phyloP scores from a whole-genome alignment of 1,139 yeast genomes.

The Taphrina betulina region DNA sequence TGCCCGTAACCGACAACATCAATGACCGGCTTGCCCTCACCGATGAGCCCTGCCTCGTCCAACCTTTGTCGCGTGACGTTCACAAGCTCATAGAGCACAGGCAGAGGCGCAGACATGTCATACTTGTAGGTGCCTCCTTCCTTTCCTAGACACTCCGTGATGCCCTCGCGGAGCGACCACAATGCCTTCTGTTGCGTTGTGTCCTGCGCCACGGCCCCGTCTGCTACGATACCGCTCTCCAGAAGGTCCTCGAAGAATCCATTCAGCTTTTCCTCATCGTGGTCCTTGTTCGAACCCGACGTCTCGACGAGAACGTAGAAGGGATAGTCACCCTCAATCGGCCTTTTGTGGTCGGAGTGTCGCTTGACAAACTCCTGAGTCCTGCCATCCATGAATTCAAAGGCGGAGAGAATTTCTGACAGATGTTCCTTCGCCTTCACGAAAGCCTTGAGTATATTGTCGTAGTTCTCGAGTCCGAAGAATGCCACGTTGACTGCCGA shows the following conservation, averaged over 20 bases:
- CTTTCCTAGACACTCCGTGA: slow-evolving; percentile 82
- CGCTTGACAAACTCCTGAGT: slow-evolving; percentile 66
- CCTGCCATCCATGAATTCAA: slow-evolving; percentile 86
- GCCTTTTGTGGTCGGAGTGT: slow-evolving; percentile 56
- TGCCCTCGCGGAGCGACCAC: slow-evolving; percentile 94
- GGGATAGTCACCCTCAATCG: slow-evolving; percentile 77
- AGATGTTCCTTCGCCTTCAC: slow-evolving; percentile 74
- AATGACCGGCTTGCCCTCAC: slow-evolving; percentile 75
- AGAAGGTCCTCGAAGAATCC: slow-evolving; percentile 75
- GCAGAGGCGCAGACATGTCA: slow-evolving; percentile 85
- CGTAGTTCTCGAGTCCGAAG: slow-evolving; percentile 77
- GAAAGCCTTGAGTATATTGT: slow-evolving; percentile 78
- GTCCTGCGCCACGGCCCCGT: slow-evolving; percentile 95
- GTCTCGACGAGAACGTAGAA: slow-evolving; percentile 91
- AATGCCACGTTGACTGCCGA: slow-evolving; percentile 84
- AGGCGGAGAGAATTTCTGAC: slow-evolving; percentile 84
- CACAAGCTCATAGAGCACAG: slow-evolving; percentile 74
- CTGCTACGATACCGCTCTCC: slow-evolving; percentile 79
- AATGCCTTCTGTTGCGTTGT: slow-evolving; percentile 77
- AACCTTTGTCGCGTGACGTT: slow-evolving; percentile 66
- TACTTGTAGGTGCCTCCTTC: slow-evolving; percentile 95
- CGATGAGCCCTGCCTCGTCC: slow-evolving; percentile 53
- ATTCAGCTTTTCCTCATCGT: slow-evolving; percentile 55
- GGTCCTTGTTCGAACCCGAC: slow-evolving; percentile 81
- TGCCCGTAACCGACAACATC: slow-evolving; percentile 94